Evolutionary conservation across 139 green algal species (phyloP).

Genomic region (Coccomyxa sp.): DNA sequence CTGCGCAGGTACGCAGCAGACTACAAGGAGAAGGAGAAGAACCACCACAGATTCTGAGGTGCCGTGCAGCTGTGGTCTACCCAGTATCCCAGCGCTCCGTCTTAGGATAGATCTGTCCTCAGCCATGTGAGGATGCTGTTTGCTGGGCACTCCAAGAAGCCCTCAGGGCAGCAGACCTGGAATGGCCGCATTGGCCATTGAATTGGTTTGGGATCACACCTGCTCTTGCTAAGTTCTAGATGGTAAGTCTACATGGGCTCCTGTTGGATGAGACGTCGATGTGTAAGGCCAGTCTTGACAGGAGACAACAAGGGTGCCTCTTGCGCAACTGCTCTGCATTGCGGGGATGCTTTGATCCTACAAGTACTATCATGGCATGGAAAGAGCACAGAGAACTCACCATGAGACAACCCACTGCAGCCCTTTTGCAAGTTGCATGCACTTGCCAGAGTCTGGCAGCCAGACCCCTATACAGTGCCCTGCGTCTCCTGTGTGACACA

Average conservation of each 20-base stretch:
- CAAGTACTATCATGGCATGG: background rate
- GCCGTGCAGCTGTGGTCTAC: no score
- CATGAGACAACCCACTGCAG: background rate
- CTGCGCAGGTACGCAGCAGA: slow-evolving; percentile 34
- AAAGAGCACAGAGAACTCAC: background rate
- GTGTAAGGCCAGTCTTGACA: background rate
- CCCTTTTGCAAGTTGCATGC: background rate
- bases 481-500: no score
- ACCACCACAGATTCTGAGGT: slow-evolving; percentile 60
- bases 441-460: background rate
- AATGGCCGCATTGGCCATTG: background rate
- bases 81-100: no score
- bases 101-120: no score
- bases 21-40: slow-evolving; percentile 77
- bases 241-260: background rate
- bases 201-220: background rate
- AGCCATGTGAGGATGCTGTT: no score
- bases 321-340: background rate
- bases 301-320: background rate
- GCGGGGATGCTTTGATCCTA: background rate
- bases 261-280: background rate
- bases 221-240: background rate
- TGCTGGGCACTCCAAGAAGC: no score
- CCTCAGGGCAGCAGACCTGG: no score
- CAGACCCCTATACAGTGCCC: background rate